These are phyloP conservation scores for Wickerhamiella kurtzmanii DNA, from an alignment of 805 yeast species.

Conservation along the genomic window DNA sequence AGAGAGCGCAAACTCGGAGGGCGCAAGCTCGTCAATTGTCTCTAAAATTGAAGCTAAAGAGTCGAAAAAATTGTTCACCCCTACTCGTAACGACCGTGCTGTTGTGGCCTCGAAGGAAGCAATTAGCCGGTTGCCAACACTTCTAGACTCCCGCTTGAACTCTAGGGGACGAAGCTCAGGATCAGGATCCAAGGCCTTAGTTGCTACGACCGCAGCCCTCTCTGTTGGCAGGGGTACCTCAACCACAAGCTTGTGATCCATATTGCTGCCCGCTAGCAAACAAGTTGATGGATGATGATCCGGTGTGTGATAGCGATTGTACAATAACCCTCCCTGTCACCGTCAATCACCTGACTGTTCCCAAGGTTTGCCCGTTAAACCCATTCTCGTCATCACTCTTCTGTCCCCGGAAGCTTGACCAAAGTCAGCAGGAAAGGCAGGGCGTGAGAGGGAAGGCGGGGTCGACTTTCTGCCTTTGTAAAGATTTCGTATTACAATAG, in stretches of 20 bases:
- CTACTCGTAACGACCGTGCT: constrained; percentile 69
- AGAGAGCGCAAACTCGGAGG: no score
- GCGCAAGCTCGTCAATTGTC: constrained; percentile 52
- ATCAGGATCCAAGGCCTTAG: constrained; percentile 53
- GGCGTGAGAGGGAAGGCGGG: not conserved
- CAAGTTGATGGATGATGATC: no score
- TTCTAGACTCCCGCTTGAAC: constrained; percentile 35
- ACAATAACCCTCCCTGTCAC: no score
- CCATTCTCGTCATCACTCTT: no score
- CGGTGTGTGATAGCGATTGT: no score
- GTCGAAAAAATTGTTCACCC: constrained; percentile 69
- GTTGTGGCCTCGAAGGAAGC: constrained; percentile 23
- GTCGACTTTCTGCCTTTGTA: no score
- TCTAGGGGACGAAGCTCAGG: constrained; percentile 67
- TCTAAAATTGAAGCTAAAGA: constrained; percentile 64
- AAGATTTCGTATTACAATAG: not conserved
- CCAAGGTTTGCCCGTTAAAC: no score
- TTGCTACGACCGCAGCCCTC: constrained; percentile 52
- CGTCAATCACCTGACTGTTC: no score
- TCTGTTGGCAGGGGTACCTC: constrained; percentile 49
- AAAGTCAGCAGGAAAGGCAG: no score
- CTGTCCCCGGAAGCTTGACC: no score
- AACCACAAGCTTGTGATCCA: constrained; percentile 22
- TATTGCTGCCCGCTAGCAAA: not conserved
- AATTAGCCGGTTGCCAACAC: constrained; percentile 22